Conservation (phyloP, 148 eudicot genomes). For the Spergularia bocconei region DNA sequence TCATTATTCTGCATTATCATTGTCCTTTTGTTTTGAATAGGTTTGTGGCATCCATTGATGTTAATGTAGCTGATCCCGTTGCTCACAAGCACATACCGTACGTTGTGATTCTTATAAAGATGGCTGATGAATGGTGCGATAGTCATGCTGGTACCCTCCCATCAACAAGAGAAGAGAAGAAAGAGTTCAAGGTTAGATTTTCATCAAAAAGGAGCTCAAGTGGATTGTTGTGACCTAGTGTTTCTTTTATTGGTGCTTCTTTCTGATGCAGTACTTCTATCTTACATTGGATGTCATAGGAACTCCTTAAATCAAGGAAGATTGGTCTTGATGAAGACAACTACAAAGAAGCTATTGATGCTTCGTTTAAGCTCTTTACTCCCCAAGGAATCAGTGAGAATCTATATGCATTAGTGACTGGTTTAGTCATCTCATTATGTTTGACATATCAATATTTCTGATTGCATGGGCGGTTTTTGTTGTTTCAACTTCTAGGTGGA, state of each 20-base stretch:
- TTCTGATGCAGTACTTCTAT: neutral
- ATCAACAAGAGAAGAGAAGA: conserved; percentile 89
- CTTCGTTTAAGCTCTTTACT: conserved; percentile 88
- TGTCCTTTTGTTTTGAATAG: conserved; percentile 34
- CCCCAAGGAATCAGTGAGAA: conserved; percentile 82
- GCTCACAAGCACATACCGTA: conserved; percentile 94
- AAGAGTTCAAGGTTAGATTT: conserved; percentile 67
- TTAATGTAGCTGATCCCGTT: conserved; percentile 70
- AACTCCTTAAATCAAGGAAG: conserved; percentile 72
- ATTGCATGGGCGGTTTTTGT: neutral
- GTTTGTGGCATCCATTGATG: conserved; percentile 80
- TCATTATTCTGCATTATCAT: conserved; percentile 18
- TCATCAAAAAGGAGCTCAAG: neutral
- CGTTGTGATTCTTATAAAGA: conserved; percentile 82
- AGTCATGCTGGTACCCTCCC: conserved; percentile 76
- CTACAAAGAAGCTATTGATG: conserved; percentile 90
- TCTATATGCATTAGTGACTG: neutral
- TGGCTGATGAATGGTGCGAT: conserved; percentile 88
- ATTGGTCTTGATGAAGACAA: conserved; percentile 82
- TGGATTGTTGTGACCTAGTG: neutral
- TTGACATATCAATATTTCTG: neutral
- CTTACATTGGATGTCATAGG: conserved; percentile 45
- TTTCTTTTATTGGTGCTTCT: neutral
- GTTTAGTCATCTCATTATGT: neutral
- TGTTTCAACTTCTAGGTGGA: conserved; percentile 46